Evolutionary conservation across 1,139 yeast genomes (phyloP), one percentile per base, ranked within the genome.

Genomic region (Diutina rugosa): DNA sequence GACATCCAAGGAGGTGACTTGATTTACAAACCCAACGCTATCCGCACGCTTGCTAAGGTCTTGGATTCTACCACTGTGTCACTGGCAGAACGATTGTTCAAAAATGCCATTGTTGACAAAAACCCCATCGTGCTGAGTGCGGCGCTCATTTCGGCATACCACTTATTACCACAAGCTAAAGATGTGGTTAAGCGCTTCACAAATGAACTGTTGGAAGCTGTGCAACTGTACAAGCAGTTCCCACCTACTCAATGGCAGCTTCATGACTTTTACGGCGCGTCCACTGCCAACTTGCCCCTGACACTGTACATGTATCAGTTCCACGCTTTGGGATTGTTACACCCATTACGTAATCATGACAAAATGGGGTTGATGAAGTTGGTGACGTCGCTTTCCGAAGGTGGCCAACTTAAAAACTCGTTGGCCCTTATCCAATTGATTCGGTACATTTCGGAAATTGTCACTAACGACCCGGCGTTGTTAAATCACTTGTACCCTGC

Each of bases 121-220:
- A 88, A 90, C 67, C 96, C 97, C 38, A 79, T 87, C 55, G 86
- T 90, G 57, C 84, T 96, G 6, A 85, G 96, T 2, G 97, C 99
- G 18, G 97, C 98, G 1, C 79, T 93, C 63, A 88, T 90, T 58
- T 85, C 96, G 41, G 85, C 96, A 6, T 93, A 93, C 71, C 95
- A 93, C 69, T 74, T 93, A 64, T 77, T 91, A 63, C 96, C 96
- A 9, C 84, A 88, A 60, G 90, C 97, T 47, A 88, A 85, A 67
- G 97, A 90, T 61, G 90, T 93, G 52, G 96, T 95, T 44, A 87
- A 90, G 66, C 81, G 98, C 67, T 91, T 96, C 83, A 81, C 93
- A 51, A 90, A 90, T 67, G 99, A 95, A 73, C 84, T 95, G 28
- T 90, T 88, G 70, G 99, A 93, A 68, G 85, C 96, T 10, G 82